Evolutionary conservation across 2,329 filamentous ascomycete genomes (phyloP).

Genomic region (Fusarium clavum): DNA sequence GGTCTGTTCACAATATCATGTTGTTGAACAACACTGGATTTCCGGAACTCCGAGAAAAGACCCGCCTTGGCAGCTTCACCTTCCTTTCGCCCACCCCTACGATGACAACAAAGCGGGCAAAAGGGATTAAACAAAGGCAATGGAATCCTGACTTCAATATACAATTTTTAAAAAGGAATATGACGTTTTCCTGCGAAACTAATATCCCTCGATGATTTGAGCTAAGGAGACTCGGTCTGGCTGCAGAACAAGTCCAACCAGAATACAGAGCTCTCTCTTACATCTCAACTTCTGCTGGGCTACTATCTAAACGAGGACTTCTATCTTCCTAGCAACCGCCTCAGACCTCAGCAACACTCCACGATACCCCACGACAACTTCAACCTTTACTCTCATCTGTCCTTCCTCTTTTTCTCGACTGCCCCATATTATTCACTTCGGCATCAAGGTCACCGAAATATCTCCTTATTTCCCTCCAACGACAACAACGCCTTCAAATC

Average conservation of each 20-base stretch:
- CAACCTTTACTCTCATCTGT: not conserved
- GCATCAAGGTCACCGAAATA: not conserved
- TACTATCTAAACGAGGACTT: not conserved
- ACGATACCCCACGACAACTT: not conserved
- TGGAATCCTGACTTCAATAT: no score
- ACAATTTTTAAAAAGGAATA: not conserved
- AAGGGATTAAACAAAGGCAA: not conserved
- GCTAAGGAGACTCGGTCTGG: not conserved
- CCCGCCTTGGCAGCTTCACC: not conserved
- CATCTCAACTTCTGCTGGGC: not conserved
- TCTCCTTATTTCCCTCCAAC: not conserved
- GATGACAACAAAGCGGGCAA: not conserved
- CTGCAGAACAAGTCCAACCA: not conserved
- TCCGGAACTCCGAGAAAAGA: constrained; percentile 1
- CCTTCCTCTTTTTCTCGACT: not conserved
- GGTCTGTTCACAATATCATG: not conserved
- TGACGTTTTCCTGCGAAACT: not conserved
- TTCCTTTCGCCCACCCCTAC: not conserved
- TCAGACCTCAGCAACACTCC: no score
- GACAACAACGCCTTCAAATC: not conserved
- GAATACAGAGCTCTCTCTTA: not conserved
- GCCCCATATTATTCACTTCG: not conserved
- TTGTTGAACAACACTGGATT: not conserved
- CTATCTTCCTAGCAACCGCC: not conserved
- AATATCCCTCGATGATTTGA: rapidly evolving